phyloP scores from a whole-genome alignment of 2,329 filamentous ascomycete genomes.

The Volutella citrinella region DNA sequence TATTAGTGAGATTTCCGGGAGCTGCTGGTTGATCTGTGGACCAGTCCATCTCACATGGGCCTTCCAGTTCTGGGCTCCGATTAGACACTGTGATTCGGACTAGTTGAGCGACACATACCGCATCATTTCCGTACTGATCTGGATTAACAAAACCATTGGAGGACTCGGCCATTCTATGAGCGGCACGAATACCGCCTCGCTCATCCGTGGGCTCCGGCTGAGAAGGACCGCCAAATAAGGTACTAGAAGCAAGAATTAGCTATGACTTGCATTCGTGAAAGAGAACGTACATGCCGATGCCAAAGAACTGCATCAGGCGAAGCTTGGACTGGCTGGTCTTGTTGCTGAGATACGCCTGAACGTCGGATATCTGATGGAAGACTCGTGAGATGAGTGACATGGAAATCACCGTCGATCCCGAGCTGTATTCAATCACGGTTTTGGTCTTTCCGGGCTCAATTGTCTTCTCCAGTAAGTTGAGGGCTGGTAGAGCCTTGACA shows the following conservation, averaged over 20 bases:
- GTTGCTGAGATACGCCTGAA: constrained; percentile 55
- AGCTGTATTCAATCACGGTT: constrained; percentile 58
- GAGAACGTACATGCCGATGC: constrained; percentile 45
- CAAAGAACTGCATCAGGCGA: constrained; percentile 58
- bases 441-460: constrained; percentile 37
- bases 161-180: constrained; percentile 38
- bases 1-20: constrained; percentile 54
- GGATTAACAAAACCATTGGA: constrained; percentile 47
- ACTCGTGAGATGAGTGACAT: constrained; percentile 54
- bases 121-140: constrained; percentile 55
- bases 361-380: constrained; percentile 48
- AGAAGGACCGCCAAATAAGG: constrained; percentile 56
- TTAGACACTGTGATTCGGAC: not conserved
- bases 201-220: constrained; percentile 54
- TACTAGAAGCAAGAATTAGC: constrained; percentile 26
- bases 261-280: rapidly evolving
- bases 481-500: constrained; percentile 61
- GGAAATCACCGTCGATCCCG: constrained; percentile 60
- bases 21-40: constrained; percentile 53
- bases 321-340: constrained; percentile 54
- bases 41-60: constrained; percentile 58
- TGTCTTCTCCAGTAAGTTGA: constrained; percentile 43
- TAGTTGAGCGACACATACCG: constrained; percentile 16
- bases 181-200: constrained; percentile 50
- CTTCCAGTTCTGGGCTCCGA: constrained; percentile 48